Evolutionary conservation across 1,284 basidiomycete genomes (phyloP).

Genomic region (Tilletia setariae): DNA sequence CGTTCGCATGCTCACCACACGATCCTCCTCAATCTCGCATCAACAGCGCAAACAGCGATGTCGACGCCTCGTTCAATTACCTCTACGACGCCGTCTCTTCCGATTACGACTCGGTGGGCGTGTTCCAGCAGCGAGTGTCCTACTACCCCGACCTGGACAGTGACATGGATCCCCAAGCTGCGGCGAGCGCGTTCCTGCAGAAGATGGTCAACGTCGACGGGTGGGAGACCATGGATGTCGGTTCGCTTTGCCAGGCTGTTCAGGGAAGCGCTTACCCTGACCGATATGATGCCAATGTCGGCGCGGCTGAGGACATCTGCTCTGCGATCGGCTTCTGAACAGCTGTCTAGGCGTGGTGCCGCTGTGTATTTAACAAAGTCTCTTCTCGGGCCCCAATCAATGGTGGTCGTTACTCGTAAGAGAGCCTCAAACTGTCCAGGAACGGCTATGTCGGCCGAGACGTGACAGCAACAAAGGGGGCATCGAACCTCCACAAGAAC

Average conservation of each 20-base stretch:
- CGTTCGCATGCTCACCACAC: too few species aligned
- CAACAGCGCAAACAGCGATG: background rate
- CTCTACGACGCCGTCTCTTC: background rate
- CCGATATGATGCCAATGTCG: background rate
- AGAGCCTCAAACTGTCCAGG: too few species aligned
- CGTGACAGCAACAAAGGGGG: too few species aligned
- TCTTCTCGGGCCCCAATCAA: too few species aligned
- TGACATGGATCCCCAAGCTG: background rate
- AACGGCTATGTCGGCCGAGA: too few species aligned
- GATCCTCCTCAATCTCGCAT: background rate
- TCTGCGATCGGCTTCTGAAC: constrained; percentile 10
- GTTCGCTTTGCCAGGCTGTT: background rate
- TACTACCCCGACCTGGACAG: constrained; percentile 7
- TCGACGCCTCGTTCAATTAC: background rate
- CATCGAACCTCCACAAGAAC: too few species aligned
- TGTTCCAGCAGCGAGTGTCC: background rate
- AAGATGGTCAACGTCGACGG: constrained; percentile 11
- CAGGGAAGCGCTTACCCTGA: background rate
- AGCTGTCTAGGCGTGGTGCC: too few species aligned
- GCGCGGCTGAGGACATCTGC: background rate
- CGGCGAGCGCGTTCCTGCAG: background rate
- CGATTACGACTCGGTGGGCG: constrained; percentile 13
- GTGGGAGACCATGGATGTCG: constrained; percentile 8
- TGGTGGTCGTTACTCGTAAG: too few species aligned
- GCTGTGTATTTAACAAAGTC: too few species aligned